Evolutionary conservation across 164 flowering plant genomes (phyloP).

Genomic region (Amborella trichopoda): DNA sequence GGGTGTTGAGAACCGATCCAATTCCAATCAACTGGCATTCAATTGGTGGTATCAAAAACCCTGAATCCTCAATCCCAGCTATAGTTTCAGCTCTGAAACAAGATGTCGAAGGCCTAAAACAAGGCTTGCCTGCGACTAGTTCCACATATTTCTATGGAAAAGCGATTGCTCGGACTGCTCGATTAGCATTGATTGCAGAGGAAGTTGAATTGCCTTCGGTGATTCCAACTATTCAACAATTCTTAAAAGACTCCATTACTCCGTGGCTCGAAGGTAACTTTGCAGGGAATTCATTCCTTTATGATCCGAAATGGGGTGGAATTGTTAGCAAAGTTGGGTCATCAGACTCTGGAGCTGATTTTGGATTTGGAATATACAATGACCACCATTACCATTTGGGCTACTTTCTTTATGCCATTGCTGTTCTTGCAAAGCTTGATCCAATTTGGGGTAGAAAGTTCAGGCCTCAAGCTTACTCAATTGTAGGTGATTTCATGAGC

Average conservation of each 20-base stretch:
- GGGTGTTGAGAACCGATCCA: constrained; percentile 50
- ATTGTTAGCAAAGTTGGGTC: constrained; percentile 62
- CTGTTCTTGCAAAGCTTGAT: constrained; percentile 78
- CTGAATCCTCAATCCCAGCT: constrained; percentile 28
- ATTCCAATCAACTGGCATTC: constrained; percentile 86
- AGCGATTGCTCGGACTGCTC: constrained; percentile 78
- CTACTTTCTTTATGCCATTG: constrained; percentile 72
- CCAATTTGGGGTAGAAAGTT: constrained; percentile 84
- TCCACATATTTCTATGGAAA: constrained; percentile 91
- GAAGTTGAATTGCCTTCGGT: constrained; percentile 48
- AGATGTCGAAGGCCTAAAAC: constrained; percentile 46
- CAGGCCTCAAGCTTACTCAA: constrained; percentile 60
- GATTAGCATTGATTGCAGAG: constrained; percentile 84
- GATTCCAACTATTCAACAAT: constrained; percentile 43
- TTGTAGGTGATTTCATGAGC: constrained; percentile 77
- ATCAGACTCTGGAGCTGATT: constrained; percentile 66
- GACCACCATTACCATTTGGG: constrained; percentile 92
- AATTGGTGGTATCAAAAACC: constrained; percentile 30
- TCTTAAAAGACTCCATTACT: constrained; percentile 49
- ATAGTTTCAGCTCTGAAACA: constrained; percentile 38
- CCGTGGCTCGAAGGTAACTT: constrained; percentile 87
- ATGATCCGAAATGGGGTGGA: constrained; percentile 89
- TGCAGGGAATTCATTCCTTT: constrained; percentile 60
- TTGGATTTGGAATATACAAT: constrained; percentile 79
- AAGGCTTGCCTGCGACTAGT: constrained; percentile 29